Percentiles rank a stretch among this genome's conserved stretches.
Conservation (phyloP, 768 basidiomycete species). For the Holtermannia corniformis region DNA sequence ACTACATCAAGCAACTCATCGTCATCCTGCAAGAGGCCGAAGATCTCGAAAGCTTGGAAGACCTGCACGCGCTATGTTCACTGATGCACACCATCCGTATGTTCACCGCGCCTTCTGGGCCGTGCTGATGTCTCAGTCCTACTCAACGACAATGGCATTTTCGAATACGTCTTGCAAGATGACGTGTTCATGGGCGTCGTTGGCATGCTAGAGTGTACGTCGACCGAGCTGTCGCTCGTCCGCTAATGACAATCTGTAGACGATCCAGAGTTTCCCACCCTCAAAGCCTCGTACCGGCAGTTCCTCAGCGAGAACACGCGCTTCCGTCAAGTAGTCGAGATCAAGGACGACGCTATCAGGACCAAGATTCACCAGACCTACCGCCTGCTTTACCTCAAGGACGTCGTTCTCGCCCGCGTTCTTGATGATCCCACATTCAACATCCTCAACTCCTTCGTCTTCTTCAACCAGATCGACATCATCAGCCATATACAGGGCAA, state of each 20-base stretch:
- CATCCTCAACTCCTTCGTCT: slow-evolving; percentile 91
- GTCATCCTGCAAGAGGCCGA: slow-evolving; percentile 79
- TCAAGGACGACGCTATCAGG: slow-evolving; percentile 64
- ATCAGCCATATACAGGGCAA: slow-evolving; percentile 80
- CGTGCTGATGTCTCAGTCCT: slow-evolving; percentile 52
- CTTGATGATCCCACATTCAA: slow-evolving; percentile 96
- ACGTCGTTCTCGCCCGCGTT: slow-evolving; percentile 88
- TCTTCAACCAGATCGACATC: slow-evolving; percentile 98
- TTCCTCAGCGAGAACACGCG: slow-evolving; percentile 73
- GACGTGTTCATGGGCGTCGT: slow-evolving; percentile 85
- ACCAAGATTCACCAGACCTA: slow-evolving; percentile 95
- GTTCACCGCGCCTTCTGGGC: slow-evolving; percentile 32
- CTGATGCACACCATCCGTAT: slow-evolving; percentile 90
- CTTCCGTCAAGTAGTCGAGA: slow-evolving; percentile 80
- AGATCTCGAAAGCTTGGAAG: slow-evolving; percentile 81
- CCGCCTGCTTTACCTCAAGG: slow-evolving; percentile 92
- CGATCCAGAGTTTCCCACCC: slow-evolving; percentile 90
- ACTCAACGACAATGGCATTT: slow-evolving; percentile 87
- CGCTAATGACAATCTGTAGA: slow-evolving; percentile 53
- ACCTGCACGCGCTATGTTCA: slow-evolving; percentile 79
- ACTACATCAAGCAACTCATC: slow-evolving; percentile 79
- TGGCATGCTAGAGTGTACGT: slow-evolving; percentile 92
- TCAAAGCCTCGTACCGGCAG: slow-evolving; percentile 94
- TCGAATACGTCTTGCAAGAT: slow-evolving; percentile 89
- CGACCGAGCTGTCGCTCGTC: too few relatives aligned